Conservation (phyloP, 164 flowering plant species). For the Chimonanthus praecox region DNA sequence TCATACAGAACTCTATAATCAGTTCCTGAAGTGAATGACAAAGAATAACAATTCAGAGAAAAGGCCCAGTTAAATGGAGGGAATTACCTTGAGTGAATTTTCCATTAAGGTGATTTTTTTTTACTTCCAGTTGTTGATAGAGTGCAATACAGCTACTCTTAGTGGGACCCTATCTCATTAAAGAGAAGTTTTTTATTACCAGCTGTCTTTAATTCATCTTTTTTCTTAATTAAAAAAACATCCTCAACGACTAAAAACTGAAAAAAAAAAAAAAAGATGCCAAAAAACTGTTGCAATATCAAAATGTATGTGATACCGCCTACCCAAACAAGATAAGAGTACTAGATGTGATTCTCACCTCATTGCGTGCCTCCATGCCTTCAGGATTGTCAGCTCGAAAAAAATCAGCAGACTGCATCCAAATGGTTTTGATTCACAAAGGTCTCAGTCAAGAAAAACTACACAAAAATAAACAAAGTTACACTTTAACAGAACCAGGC, state of each 20-base stretch:
- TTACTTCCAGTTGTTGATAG: no score
- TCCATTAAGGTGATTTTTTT: no score
- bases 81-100: no score
- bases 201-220: background rate
- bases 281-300: background rate
- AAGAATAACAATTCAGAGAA: no score
- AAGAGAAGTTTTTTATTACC: no score
- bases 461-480: background rate
- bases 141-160: no score
- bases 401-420: slow-evolving; percentile 90
- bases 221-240: background rate
- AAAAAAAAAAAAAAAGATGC: background rate
- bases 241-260: background rate
- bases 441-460: background rate
- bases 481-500: background rate
- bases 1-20: no score
- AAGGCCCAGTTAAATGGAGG: no score
- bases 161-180: no score
- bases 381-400: slow-evolving; percentile 95
- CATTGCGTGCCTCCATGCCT: slow-evolving; percentile 96
- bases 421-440: background rate
- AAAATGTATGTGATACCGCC: background rate
- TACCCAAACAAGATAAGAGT: background rate
- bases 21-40: no score
- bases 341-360: slow-evolving; percentile 42